Conservation (phyloP, 306 rosid species). For the Delonix regia region DNA sequence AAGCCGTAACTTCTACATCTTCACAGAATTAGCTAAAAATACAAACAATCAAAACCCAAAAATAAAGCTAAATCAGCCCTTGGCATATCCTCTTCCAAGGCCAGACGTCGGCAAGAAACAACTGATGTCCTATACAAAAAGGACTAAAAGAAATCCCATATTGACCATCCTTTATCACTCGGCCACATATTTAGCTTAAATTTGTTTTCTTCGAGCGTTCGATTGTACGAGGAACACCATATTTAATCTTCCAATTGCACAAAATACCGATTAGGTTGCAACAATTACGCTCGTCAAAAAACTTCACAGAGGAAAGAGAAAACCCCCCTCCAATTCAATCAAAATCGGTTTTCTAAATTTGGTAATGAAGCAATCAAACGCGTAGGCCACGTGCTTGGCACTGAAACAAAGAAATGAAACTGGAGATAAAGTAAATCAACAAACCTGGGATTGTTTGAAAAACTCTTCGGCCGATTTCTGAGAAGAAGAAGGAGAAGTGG, state of each 20-base stretch:
- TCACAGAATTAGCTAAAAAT: constrained; percentile 20
- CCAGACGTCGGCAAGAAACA: neutral
- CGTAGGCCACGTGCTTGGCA: neutral
- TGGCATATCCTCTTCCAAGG: neutral
- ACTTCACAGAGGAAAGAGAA: neutral
- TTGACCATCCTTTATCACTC: neutral
- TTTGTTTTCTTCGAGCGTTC: neutral
- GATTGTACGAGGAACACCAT: too few species aligned
- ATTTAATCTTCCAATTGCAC: neutral
- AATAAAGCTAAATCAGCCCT: neutral
- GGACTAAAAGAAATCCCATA: neutral
- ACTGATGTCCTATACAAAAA: neutral
- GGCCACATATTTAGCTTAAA: neutral
- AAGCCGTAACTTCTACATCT: constrained; percentile 2
- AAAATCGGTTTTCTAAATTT: neutral
- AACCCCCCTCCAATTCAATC: neutral
- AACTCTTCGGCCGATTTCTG: constrained; percentile 44
- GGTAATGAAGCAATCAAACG: constrained; percentile 1
- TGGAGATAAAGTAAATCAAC: neutral
- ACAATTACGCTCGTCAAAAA: neutral
- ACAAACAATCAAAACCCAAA: neutral
- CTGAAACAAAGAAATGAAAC: neutral
- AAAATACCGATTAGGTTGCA: neutral
- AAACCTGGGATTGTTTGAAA: constrained; percentile 56
- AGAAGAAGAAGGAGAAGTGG: constrained; percentile 36